These are phyloP conservation scores for Solanum ossicruentum DNA, from an alignment of 257 asterid genomes.

Conservation along the genomic window DNA sequence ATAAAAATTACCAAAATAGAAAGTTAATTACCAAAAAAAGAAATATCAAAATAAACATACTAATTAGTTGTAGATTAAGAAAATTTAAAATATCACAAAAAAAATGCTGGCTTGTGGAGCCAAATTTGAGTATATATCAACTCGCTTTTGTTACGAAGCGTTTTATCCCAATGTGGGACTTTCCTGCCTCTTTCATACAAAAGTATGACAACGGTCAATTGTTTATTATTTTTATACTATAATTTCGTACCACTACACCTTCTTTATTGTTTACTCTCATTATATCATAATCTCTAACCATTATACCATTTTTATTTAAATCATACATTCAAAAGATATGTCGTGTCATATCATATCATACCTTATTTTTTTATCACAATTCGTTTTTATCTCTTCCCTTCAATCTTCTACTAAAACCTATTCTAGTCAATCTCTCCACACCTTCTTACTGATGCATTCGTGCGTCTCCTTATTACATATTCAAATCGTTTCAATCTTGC, in stretches of 20 bases:
- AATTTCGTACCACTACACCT: no score
- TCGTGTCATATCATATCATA: not conserved
- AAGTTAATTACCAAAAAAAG: not conserved
- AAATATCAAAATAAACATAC: not conserved
- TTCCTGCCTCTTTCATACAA: no score
- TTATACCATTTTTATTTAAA: not conserved
- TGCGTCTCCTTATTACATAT: not conserved
- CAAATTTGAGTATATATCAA: no score
- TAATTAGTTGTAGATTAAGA: not conserved
- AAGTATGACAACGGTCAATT: no score
- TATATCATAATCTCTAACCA: not conserved
- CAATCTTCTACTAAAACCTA: not conserved
- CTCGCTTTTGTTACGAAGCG: no score
- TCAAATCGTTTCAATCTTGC: accelerated
- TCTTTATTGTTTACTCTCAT: no score
- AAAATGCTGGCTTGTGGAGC: not conserved
- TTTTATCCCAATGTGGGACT: no score
- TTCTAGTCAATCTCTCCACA: not conserved
- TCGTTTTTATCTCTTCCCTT: no score
- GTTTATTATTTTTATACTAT: no score
- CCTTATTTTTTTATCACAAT: not conserved
- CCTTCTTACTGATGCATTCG: not conserved
- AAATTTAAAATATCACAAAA: not conserved
- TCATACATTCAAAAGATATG: not conserved
- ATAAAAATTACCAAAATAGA: not conserved